phyloP scores from a whole-genome alignment of 2,329 filamentous ascomycete genomes.

The Talaromyces verruculosus region DNA sequence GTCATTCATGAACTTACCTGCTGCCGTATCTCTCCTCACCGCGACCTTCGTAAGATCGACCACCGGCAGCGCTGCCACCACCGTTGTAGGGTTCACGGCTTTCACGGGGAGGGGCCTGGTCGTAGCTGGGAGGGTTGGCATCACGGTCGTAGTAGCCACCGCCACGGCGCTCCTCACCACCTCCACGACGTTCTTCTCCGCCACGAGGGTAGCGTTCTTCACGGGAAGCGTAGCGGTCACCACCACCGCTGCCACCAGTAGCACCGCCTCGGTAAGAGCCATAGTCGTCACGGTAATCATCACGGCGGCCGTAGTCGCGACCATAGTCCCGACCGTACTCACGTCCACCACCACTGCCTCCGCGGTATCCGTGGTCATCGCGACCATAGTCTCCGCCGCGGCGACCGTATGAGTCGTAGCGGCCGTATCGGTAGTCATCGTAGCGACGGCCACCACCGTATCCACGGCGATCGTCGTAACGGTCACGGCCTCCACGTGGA shows the following conservation, averaged over 20 bases:
- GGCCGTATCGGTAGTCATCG: constrained; percentile 45
- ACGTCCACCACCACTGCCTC: constrained; percentile 48
- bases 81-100: constrained; percentile 37
- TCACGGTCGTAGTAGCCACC: constrained; percentile 57
- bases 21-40: constrained; percentile 42
- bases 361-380: constrained; percentile 55
- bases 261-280: constrained; percentile 47
- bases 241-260: constrained; percentile 51
- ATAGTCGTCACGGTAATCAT: constrained; percentile 47
- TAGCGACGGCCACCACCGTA: constrained; percentile 53
- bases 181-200: constrained; percentile 48
- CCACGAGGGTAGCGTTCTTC: constrained; percentile 24
- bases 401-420: constrained; percentile 58
- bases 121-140: constrained; percentile 51
- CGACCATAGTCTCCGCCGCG: constrained; percentile 60
- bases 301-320: constrained; percentile 47
- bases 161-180: constrained; percentile 44
- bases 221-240: constrained; percentile 33
- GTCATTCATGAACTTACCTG: constrained; percentile 38
- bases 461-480: constrained; percentile 56
- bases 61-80: constrained; percentile 35
- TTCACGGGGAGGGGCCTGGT: constrained; percentile 33
- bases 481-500: constrained; percentile 44
- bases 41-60: constrained; percentile 41
- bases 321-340: constrained; percentile 55